Base-by-base conservation (phyloP, 2,329 filamentous ascomycete genomes). In the Fusarium brevicatenulatum region DNA sequence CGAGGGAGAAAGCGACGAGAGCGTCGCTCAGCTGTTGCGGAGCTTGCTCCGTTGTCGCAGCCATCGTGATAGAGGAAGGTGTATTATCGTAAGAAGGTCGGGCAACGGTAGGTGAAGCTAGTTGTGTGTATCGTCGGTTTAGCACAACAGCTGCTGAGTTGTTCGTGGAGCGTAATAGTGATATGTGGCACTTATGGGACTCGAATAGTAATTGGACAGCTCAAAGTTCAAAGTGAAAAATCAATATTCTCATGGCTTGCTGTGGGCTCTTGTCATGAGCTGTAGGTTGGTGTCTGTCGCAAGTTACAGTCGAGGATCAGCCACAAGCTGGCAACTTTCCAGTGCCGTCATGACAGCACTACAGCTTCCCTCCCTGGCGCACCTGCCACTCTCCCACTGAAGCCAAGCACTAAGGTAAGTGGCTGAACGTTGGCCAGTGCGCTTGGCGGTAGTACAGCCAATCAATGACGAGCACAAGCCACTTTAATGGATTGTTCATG, bases 1-100 rank as follows among this genome's bases (percentile, higher is more conserved):
- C 80, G 21, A 84, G 74, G 5, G 82, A 78, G 72, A 86, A 86
- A 10, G 78, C 75, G 15, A 85, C 78, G 30, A 86, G 79, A 34
- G 82, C 83, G 50, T 84, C 77, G 74, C 83, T 82, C 8, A 85
- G 77, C 64, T 79, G 77, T 56, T 78, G 72, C 10, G 81, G 56
- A 25, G 64, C 34, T 28, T 64, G 32, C 7, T 79, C 80, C 23
- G 77, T 70, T 12, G 75, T 62, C 19, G 79, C 54, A 63, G 80
- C 75, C 82, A 85, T 81, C 74, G 60, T 64, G 62, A 12, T 15
- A 19, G 25, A 34, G 19, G 42, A 13, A 21, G 6, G 34, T 40
- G 18, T 39, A 25, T 60, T 54, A 34, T 66, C 34, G 58, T 49
- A 23, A 28, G 28, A 21, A 53, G 21, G 19, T 32, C 25, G 34